phyloP scores from a whole-genome alignment of 495 filamentous ascomycete genomes.

The Aspergillus cavernicola region DNA sequence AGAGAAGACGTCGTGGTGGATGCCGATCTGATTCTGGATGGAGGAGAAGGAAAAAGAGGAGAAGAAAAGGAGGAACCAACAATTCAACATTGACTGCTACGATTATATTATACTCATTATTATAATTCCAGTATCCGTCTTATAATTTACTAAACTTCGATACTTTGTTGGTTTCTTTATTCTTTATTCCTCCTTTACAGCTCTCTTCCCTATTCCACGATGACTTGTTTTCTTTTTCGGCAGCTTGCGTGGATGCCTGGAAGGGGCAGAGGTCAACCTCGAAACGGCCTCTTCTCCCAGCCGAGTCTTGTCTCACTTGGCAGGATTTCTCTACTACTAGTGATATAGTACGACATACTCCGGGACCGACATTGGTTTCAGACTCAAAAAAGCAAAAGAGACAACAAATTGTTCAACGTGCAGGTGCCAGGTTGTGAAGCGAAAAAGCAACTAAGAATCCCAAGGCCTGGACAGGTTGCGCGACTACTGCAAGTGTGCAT shows the following conservation, averaged over 20 bases:
- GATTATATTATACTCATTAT: too few relatives aligned
- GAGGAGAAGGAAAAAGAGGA: not conserved
- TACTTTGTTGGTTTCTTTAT: too few relatives aligned
- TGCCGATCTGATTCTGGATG: slow-evolving; percentile 9
- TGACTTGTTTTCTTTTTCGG: slow-evolving; percentile 19
- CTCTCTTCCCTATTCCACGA: slow-evolving; percentile 12
- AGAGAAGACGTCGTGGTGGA: not conserved
- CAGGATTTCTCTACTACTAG: not conserved
- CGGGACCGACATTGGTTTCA: not conserved
- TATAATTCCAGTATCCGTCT: too few relatives aligned
- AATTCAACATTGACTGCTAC: too few relatives aligned
- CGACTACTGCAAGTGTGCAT: slow-evolving; percentile 22
- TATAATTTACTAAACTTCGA: too few relatives aligned
- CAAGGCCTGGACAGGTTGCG: slow-evolving; percentile 6
- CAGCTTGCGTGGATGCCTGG: slow-evolving; percentile 27
- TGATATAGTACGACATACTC: not conserved
- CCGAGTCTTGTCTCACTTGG: not conserved
- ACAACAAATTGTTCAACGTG: slow-evolving; percentile 13
- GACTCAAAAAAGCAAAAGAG: slow-evolving; percentile 6
- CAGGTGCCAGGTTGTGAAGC: slow-evolving; percentile 2
- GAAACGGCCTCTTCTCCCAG: too few relatives aligned
- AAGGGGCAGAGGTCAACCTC: not conserved
- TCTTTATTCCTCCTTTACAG: slow-evolving; percentile 10
- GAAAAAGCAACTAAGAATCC: not conserved
- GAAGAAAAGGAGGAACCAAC: not conserved